These are phyloP conservation scores for Naematelia encephala DNA, from an alignment of 768 basidiomycete species.

Conservation along the genomic window DNA sequence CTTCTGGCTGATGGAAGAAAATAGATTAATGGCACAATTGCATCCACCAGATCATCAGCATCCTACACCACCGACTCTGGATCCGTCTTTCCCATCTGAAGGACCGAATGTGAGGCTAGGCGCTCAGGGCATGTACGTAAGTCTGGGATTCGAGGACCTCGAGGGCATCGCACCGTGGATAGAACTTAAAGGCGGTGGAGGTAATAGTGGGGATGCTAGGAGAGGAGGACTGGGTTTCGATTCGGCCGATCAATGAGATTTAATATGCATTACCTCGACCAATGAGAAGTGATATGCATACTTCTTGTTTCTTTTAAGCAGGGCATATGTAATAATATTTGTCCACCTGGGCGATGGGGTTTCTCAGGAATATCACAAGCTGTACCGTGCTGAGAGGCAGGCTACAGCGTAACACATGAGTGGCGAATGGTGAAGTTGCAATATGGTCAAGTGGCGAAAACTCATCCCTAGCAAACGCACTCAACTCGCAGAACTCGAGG, in stretches of 20 bases:
- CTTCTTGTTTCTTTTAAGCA: too few species aligned
- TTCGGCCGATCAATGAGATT: not conserved
- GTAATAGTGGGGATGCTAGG: conserved; percentile 30
- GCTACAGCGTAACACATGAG: too few species aligned
- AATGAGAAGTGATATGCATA: too few species aligned
- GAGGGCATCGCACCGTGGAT: conserved; percentile 40
- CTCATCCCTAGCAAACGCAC: too few species aligned
- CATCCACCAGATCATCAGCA: conserved; percentile 24
- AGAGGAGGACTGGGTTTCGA: conserved; percentile 29
- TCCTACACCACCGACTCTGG: conserved; percentile 23
- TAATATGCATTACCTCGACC: not conserved
- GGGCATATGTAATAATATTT: too few species aligned
- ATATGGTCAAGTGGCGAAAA: too few species aligned
- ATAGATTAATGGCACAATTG: conserved; percentile 43
- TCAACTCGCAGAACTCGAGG: too few species aligned
- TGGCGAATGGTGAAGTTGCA: too few species aligned
- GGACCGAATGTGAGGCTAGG: conserved; percentile 37
- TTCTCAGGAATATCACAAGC: too few species aligned
- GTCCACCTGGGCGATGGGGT: too few species aligned
- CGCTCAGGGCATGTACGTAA: conserved; percentile 45
- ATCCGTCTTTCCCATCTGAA: conserved; percentile 22
- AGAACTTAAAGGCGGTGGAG: conserved; percentile 35
- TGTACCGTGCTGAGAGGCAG: too few species aligned
- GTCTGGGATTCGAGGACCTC: conserved; percentile 44
- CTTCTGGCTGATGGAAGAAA: not conserved